Evolutionary conservation across 352 stramenopile genomes (phyloP), one percentile per base, ranked within the genome.

Genomic region (Blastocystis sp.): DNA sequence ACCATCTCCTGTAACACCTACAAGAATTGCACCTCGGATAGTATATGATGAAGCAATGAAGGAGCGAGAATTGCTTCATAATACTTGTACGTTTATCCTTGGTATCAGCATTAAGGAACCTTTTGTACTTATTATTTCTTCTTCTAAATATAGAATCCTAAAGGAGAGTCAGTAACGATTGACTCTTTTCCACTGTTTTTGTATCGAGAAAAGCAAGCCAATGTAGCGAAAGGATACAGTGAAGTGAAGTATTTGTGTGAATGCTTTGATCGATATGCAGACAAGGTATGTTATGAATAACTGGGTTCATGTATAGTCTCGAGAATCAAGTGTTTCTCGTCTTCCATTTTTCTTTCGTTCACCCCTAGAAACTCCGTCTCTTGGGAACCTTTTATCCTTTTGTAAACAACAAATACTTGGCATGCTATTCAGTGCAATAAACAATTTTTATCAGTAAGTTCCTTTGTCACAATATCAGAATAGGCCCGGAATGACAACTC

Each of bases 371-470:
- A 30, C 17, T 48, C 35, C 24, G 7, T 24, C n/a, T 33, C 35
- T 81, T 9, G 33, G 35, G 17, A 27, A 81, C 13, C 22, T 81
- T 13, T 56, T 81, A 19, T 17, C 24, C 19, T 48, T 24, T n/a
- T 48, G 33, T 33, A 59, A 27, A 17, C 35, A 62, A 7, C 27
- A 59, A 0, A 81, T 81, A n/a, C 24, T 64, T 27, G 70, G 70
- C 9, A 53, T 81, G 37, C 15, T 81, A 2, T 53, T 60, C 70
- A 81, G 13, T 56, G 13, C 37, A 11, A 51, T 81, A 0, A 64
- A 64, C 42, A 81, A 81, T 44, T 81, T 66, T 44, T 81, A 48
- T 56, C 70, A 81, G 70, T 81, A 30, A n/a, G 13, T 44, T 33
- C 2, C 70, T 54, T 30, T 57, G 6, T 59, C 4, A 33, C 17